phyloP scores from a whole-genome alignment of 805 yeast genomes.

The Candida mattraensis region DNA sequence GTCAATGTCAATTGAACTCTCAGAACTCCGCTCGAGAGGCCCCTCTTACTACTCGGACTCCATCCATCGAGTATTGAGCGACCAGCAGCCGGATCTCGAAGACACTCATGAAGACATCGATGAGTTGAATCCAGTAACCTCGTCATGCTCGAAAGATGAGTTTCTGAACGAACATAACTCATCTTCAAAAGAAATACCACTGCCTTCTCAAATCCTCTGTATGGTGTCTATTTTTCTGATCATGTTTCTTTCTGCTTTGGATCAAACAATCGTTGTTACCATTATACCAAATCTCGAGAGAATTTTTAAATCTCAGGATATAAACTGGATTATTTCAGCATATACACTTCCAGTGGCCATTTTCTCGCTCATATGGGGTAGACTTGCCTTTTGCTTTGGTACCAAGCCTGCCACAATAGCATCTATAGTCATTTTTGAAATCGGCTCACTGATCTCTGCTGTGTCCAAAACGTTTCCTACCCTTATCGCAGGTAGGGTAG shows the following conservation, averaged over 20 bases:
- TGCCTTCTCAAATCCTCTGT: constrained; percentile 10
- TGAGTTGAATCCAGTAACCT: too few species aligned
- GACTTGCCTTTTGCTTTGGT: constrained; percentile 55
- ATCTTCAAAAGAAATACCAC: too few species aligned
- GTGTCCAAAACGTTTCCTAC: constrained; percentile 51
- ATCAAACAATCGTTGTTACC: constrained; percentile 58
- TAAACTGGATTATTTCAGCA: constrained; percentile 61
- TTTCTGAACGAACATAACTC: too few species aligned
- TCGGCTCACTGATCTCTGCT: constrained; percentile 64
- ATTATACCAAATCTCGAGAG: constrained; percentile 49
- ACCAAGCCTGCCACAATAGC: constrained; percentile 47
- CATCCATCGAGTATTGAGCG: too few species aligned
- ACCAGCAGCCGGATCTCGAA: too few species aligned
- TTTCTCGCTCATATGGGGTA: constrained; percentile 57
- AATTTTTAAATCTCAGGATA: constrained; percentile 47
- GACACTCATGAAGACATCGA: too few species aligned
- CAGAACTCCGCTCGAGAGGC: too few species aligned
- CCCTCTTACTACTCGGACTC: too few species aligned
- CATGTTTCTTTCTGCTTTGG: constrained; percentile 43
- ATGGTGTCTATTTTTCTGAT: constrained; percentile 19
- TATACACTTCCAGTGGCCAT: constrained; percentile 56
- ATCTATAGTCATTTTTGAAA: constrained; percentile 54
- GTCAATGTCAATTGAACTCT: too few species aligned
- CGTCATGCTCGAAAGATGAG: too few species aligned
- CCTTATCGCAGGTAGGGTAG: constrained; percentile 68